These are phyloP conservation scores for Aspergillus transmontanensis DNA, from an alignment of 2,329 filamentous ascomycete species.

Conservation along the genomic window DNA sequence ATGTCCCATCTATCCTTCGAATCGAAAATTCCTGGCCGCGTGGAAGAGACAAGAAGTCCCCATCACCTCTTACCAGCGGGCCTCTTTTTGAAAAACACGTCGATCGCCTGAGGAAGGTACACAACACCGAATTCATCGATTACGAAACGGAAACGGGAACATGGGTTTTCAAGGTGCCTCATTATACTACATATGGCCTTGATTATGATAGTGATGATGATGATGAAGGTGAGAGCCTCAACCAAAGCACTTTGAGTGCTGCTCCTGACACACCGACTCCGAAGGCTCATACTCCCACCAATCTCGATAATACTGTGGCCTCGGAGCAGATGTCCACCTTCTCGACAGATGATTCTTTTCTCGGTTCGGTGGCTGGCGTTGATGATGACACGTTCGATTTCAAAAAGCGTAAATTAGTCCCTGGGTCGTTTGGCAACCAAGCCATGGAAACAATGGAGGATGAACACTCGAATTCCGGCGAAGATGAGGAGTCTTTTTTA, in stretches of 20 bases:
- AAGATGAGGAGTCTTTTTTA: slow-evolving; percentile 77
- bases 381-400: slow-evolving; percentile 63
- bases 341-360: slow-evolving; percentile 45
- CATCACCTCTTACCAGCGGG: slow-evolving; percentile 61
- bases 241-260: slow-evolving; percentile 54
- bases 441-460: slow-evolving; percentile 58
- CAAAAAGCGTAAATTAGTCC: slow-evolving; percentile 59
- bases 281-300: slow-evolving; percentile 37
- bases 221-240: slow-evolving; percentile 56
- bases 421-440: slow-evolving; percentile 77
- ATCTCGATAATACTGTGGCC: slow-evolving; percentile 34
- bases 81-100: slow-evolving; percentile 78
- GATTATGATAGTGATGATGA: slow-evolving; percentile 77
- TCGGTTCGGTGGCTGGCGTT: slow-evolving; percentile 41
- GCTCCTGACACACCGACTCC: slow-evolving; percentile 53
- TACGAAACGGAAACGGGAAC: slow-evolving; percentile 80
- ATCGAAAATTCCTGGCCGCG: slow-evolving; percentile 94
- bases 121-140: slow-evolving; percentile 76
- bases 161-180: slow-evolving; percentile 92
- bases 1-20: slow-evolving; percentile 85
- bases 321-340: slow-evolving; percentile 43
- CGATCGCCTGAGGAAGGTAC: slow-evolving; percentile 73
- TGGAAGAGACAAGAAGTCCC: slow-evolving; percentile 60
- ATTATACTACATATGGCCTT: slow-evolving; percentile 94
- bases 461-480: slow-evolving; percentile 37